A percentile compares a stretch with the other conserved stretches of the same genome.
phyloP scores from a whole-genome alignment of 768 basidiomycete species.

The Suillus variegatus region DNA sequence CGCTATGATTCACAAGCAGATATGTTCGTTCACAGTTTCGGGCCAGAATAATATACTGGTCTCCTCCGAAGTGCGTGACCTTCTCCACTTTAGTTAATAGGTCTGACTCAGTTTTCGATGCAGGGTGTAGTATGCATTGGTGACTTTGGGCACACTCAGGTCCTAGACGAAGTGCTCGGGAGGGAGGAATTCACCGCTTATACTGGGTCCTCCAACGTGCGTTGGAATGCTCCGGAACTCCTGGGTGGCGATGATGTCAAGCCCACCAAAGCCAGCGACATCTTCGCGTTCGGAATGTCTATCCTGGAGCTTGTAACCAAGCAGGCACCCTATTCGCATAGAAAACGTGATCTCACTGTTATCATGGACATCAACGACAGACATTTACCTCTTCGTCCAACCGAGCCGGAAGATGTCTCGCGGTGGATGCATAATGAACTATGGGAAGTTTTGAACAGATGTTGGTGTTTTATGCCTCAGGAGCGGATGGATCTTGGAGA shows the following conservation, averaged over 20 bases:
- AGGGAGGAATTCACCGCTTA: slow-evolving; percentile 46
- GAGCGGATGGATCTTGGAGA: slow-evolving; percentile 34
- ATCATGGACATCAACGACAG: slow-evolving; percentile 43
- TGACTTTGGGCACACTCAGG: slow-evolving; percentile 66
- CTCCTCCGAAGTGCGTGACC: slow-evolving; percentile 41
- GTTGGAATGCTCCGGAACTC: slow-evolving; percentile 66
- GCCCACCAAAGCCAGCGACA: slow-evolving; percentile 51
- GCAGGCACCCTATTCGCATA: slow-evolving; percentile 49
- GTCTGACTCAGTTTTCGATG: slow-evolving; percentile 1
- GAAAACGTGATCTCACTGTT: slow-evolving; percentile 51
- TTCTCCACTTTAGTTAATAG: background rate
- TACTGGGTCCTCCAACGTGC: slow-evolving; percentile 46
- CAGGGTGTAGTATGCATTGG: slow-evolving; percentile 58
- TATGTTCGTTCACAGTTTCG: slow-evolving; percentile 7
- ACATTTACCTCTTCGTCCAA: slow-evolving; percentile 46
- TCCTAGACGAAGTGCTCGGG: slow-evolving; percentile 59
- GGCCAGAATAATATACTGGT: slow-evolving; percentile 60
- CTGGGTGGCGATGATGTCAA: slow-evolving; percentile 43
- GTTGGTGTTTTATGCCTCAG: slow-evolving; percentile 45
- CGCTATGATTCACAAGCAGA: background rate
- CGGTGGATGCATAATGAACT: slow-evolving; percentile 47
- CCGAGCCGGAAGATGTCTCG: slow-evolving; percentile 27
- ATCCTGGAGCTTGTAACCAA: slow-evolving; percentile 60
- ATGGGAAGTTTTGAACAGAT: slow-evolving; percentile 46
- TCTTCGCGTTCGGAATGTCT: slow-evolving; percentile 63